Conservation (phyloP, 257 asterid species). For the Nicotiana sylvestris region DNA sequence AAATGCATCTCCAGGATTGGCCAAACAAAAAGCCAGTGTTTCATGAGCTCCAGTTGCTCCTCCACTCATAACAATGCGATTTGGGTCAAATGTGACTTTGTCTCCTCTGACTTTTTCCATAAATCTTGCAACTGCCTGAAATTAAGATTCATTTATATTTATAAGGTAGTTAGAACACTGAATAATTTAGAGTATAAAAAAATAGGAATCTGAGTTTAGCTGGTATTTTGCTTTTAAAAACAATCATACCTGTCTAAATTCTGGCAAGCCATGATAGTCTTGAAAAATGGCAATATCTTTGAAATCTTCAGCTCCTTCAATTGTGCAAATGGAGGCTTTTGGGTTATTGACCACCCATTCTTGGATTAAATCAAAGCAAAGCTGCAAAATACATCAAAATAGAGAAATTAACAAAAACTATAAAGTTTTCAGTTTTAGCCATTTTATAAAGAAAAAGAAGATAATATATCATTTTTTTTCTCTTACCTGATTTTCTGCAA, state of each 20-base stretch:
- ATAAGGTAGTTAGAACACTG: neutral
- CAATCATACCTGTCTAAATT: slow-evolving; percentile 60
- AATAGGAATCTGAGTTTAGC: neutral
- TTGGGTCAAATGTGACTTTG: slow-evolving; percentile 58
- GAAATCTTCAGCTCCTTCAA: slow-evolving; percentile 45
- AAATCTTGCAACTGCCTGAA: slow-evolving; percentile 79
- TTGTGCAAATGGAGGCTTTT: slow-evolving; percentile 58
- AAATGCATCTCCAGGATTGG: slow-evolving; percentile 75
- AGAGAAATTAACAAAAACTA: neutral
- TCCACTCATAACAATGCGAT: slow-evolving; percentile 73
- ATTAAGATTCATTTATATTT: neutral
- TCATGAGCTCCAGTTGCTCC: slow-evolving; percentile 93
- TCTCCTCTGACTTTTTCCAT: slow-evolving; percentile 83
- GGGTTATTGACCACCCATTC: slow-evolving; percentile 58
- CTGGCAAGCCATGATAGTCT: slow-evolving; percentile 73
- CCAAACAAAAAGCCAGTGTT: slow-evolving; percentile 76
- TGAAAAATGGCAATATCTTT: slow-evolving; percentile 60
- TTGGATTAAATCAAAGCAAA: slow-evolving; percentile 50
- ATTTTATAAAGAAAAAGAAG: neutral
- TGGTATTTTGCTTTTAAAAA: neutral
- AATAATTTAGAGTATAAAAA: neutral
- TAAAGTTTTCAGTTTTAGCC: neutral
- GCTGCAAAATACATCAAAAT: slow-evolving; percentile 27
- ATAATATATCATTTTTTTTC: neutral
- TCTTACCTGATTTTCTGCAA: slow-evolving; percentile 63